These are phyloP conservation scores for Lunularia cruciata DNA, from an alignment of 225 moss, liverwort and hornwort genomes.

Conservation along the genomic window DNA sequence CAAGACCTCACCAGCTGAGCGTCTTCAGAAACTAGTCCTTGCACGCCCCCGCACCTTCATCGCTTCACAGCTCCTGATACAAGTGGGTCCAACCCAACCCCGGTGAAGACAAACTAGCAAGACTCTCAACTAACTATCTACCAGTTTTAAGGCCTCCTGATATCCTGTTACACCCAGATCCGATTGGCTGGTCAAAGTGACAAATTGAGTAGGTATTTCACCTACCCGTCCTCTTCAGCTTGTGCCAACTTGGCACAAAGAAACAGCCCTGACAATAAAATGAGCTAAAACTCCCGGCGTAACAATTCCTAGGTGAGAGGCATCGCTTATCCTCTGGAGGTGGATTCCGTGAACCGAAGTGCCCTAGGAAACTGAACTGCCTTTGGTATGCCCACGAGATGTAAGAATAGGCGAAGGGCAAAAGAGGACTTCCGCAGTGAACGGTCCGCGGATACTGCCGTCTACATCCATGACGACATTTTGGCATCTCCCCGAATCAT, in stretches of 20 bases:
- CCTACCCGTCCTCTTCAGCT: no score
- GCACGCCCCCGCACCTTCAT: not conserved
- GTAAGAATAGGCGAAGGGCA: not conserved
- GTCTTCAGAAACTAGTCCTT: not conserved
- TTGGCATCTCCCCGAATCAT: not conserved
- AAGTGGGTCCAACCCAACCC: not conserved
- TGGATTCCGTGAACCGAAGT: not conserved
- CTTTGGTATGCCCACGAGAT: not conserved
- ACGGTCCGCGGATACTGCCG: not conserved
- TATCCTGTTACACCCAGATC: constrained; percentile 12
- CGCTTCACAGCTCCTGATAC: not conserved
- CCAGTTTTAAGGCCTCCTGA: not conserved
- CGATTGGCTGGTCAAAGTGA: not conserved
- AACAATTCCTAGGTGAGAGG: no score
- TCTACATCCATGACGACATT: not conserved
- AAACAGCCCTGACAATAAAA: not conserved
- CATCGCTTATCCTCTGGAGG: no score
- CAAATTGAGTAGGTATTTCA: not conserved
- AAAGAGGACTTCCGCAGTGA: not conserved
- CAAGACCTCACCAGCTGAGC: not conserved
- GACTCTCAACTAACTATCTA: not conserved
- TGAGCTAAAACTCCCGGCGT: not conserved
- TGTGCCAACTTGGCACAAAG: not conserved
- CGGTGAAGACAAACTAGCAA: not conserved
- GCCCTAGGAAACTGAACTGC: not conserved